These are phyloP conservation scores for Chalaropsis thielavioides DNA, from an alignment of 2,329 filamentous ascomycete species.

Conservation along the genomic window DNA sequence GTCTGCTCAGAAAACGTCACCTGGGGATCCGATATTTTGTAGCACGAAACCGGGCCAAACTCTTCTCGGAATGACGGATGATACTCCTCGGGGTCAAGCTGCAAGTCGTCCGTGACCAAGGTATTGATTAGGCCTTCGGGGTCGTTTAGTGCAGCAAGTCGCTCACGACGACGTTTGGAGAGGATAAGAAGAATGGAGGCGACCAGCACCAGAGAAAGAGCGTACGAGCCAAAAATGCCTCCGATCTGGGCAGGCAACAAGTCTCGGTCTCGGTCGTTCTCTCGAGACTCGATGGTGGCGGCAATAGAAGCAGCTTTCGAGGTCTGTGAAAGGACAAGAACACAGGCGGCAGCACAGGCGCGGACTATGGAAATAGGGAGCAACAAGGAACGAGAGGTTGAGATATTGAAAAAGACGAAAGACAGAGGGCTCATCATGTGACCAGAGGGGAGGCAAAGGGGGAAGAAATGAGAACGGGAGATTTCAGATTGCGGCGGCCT, in stretches of 20 bases:
- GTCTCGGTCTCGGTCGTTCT: slow-evolving; percentile 21
- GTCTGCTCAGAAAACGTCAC: slow-evolving; percentile 9
- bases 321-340: slow-evolving; percentile 17
- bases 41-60: slow-evolving; percentile 15
- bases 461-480: not conserved
- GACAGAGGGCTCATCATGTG: slow-evolving; percentile 14
- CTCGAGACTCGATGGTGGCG: slow-evolving; percentile 39
- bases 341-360: slow-evolving; percentile 5
- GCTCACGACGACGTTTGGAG: slow-evolving; percentile 39
- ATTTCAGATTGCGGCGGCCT: slow-evolving; percentile 9
- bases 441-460: slow-evolving; percentile 7
- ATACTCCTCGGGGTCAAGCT: not conserved
- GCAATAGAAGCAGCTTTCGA: slow-evolving; percentile 18
- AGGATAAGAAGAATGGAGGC: slow-evolving; percentile 50
- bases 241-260: slow-evolving; percentile 65
- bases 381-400: slow-evolving; percentile 20
- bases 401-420: slow-evolving; percentile 21
- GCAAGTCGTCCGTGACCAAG: slow-evolving; percentile 21
- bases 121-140: slow-evolving; percentile 35
- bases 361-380: not conserved
- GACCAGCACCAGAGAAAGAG: slow-evolving; percentile 60
- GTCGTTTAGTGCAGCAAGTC: slow-evolving; percentile 27
- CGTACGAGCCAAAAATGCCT: slow-evolving; percentile 71
- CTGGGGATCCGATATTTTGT: not conserved
- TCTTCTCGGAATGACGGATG: not conserved